phyloP scores from a whole-genome alignment of 2,329 filamentous ascomycete genomes.

The Beauveria sp. region DNA sequence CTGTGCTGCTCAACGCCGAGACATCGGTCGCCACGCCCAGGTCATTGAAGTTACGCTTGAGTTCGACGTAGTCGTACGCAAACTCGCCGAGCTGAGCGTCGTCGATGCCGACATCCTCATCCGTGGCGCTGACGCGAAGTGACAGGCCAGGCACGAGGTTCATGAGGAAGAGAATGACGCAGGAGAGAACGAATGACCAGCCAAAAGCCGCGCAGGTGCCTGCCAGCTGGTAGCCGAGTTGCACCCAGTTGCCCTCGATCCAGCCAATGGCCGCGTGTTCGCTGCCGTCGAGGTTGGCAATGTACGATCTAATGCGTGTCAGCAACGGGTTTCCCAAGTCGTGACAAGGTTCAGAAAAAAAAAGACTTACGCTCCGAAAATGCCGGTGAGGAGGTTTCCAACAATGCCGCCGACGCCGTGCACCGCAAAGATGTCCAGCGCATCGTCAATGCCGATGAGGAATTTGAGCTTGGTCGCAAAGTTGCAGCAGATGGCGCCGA shows the following conservation, averaged over 20 bases:
- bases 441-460: conserved; percentile 69
- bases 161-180: conserved; percentile 61
- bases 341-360: neutral
- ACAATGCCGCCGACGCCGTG: conserved; percentile 79
- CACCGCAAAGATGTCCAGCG: conserved; percentile 85
- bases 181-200: conserved; percentile 61
- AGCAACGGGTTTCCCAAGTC: conserved; percentile 12
- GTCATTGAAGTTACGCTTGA: conserved; percentile 53
- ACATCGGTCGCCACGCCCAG: conserved; percentile 12
- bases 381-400: conserved; percentile 69
- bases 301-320: conserved; percentile 46
- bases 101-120: conserved; percentile 63
- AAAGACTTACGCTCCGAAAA: conserved; percentile 59
- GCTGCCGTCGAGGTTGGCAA: conserved; percentile 65
- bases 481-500: conserved; percentile 64
- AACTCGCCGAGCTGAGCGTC: conserved; percentile 76
- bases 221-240: conserved; percentile 64
- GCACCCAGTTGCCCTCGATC: conserved; percentile 63
- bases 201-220: conserved; percentile 57
- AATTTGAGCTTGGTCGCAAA: conserved; percentile 80
- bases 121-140: conserved; percentile 58
- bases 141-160: conserved; percentile 65
- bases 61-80: conserved; percentile 76
- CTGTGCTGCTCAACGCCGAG: conserved; percentile 19
- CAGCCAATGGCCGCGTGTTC: conserved; percentile 54